Evolutionary conservation across 1,284 basidiomycete genomes (phyloP), one percentile per base, ranked within the genome.

Genomic region (Caloboletus firmus): DNA sequence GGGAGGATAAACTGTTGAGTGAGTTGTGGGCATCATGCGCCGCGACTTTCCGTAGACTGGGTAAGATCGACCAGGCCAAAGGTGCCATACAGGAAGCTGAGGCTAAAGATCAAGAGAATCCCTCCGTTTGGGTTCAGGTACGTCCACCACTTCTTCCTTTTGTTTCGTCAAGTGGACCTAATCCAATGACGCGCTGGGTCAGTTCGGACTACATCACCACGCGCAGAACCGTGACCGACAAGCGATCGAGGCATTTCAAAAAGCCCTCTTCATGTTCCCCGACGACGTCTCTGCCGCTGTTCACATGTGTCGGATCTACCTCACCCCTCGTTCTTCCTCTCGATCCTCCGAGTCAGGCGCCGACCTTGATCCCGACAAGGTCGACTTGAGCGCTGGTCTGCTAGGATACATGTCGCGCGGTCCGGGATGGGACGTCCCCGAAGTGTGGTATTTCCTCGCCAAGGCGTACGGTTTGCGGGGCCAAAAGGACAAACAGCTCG

Each of bases 41-140:
- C 0, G 95, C 97, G 5, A 95, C 92, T 0, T 99, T 98, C 77
- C 81, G 97, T 32, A 77, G 96, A 53, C 78, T 89, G 45, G 91
- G 91, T 11, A 95, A 95, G 74, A 83, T 92, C 52, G 92, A 95
- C 56, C 93, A 98, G 66, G 86, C 91, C 3, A 84, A 87, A 54
- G 93, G 86, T 10, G 90, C 96, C 3, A 94, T 98, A 46, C 92
- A 95, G 67, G 96, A 99, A 73, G 97, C 96, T 0, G 96, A 99
- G 70, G 85, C 89, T 6, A 79, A 87, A 58, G 92, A 96, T 68
- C 88, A 93, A 57, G 81, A 84, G 35, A 93, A 95, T 68, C 85
- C 94, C 1, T 87, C 85, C 32, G 93, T 98, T 13, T 98, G 95
- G 95, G 89, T 96, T 9, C 95, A 96, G 80, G 91, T 92, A 59